Base-by-base conservation (phyloP, 2,329 filamentous ascomycete species). In the Xylariaceae sp. region DNA sequence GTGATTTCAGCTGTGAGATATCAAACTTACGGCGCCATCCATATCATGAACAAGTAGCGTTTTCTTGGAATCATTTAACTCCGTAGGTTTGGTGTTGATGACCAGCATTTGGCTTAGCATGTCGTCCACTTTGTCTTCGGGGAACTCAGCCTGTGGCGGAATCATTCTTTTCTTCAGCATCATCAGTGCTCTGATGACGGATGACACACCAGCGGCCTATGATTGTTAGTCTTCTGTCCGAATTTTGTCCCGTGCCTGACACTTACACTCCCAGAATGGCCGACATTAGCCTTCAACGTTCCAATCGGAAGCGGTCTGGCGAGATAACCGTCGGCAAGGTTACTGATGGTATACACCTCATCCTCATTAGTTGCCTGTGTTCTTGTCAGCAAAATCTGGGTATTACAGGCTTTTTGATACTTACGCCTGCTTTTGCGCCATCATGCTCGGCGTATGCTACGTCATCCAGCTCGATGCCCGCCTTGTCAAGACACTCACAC, bases 281-380 rank as follows among this genome's bases (percentile, higher is more conserved):
- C 75, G 31, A 77, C 65, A 36, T 77, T 77, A 2, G 71, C 63
- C 51, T 80, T 80, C 1, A 72, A 66, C 2, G 75, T 68, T 0
- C 77, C 76, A 6, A 80, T 56, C 45, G 72, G 62, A 4, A 81
- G 64, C 0, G 71, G 67, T 22, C 72, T 44, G 15, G 70, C 12
- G 75, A 76, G 40, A 78, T 81, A 56, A 12, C 12, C 11, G 30
- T 32, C 27, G 14, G 86, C 86, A 6, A 79, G 72, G 35, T 79
- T 75, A 18, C 75, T 72, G 41, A 87, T 80, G 0, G 78, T 82
- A 2, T 75, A 73, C 74, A 84, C 83, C 64, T 87, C 85, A 78
- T 78, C 17, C 2, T 75, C 75, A 61, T 89, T 86, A 48, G 85
- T 86, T 32, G 82, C 40, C 47, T 53, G 15, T 3, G 31, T 30